These are phyloP conservation scores for Pyricularia sp. DNA, from an alignment of 2,329 filamentous ascomycete genomes.

Conservation along the genomic window DNA sequence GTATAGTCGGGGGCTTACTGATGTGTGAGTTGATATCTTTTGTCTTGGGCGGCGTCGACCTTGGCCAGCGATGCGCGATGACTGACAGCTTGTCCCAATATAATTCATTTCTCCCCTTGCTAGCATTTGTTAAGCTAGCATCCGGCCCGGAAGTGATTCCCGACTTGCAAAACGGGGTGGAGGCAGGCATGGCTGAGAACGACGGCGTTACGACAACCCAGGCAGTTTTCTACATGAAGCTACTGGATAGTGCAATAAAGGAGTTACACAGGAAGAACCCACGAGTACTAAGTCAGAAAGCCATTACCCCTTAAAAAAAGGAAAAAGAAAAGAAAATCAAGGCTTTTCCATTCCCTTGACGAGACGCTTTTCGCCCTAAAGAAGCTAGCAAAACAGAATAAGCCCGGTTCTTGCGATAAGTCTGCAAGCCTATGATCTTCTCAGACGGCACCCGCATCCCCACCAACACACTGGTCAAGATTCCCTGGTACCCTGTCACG, in stretches of 20 bases:
- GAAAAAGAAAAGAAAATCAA: too few species aligned
- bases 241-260: slow-evolving; percentile 28
- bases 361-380: not conserved
- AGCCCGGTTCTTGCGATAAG: slow-evolving; percentile 18
- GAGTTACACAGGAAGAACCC: slow-evolving; percentile 22
- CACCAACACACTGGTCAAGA: slow-evolving; percentile 17
- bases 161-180: slow-evolving; percentile 37
- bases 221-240: slow-evolving; percentile 22
- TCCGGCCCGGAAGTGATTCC: slow-evolving; percentile 35
- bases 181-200: slow-evolving; percentile 20
- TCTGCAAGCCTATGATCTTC: slow-evolving; percentile 27
- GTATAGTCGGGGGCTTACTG: slow-evolving; percentile 26
- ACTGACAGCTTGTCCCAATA: not conserved
- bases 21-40: not conserved
- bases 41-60: not conserved
- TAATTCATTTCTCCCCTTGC: not conserved
- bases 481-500: not conserved
- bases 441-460: slow-evolving; percentile 29
- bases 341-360: too few species aligned
- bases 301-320: too few species aligned
- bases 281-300: slow-evolving; percentile 6
- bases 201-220: slow-evolving; percentile 12
- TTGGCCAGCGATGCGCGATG: not conserved
- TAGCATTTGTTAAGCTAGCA: slow-evolving; percentile 30
- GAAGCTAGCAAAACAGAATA: not conserved